Percentiles rank a stretch among this genome's conserved stretches.
phyloP scores from a whole-genome alignment of 257 asterid genomes.

The Nyctanthes arbortristis region DNA sequence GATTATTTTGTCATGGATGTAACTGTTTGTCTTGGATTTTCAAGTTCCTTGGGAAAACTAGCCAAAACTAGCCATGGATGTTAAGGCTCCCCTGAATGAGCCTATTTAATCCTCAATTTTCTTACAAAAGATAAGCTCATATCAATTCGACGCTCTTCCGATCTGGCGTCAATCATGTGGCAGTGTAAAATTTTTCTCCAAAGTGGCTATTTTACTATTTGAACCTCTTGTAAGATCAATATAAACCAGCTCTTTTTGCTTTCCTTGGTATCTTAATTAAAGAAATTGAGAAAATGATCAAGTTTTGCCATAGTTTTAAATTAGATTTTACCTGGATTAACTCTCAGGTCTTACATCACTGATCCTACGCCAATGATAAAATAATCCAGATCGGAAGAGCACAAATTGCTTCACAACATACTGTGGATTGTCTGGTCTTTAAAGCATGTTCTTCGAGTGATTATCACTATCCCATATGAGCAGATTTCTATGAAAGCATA shows the following conservation, averaged over 20 bases:
- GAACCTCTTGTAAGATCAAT: neutral
- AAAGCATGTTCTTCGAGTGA: neutral
- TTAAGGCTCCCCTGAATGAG: no score
- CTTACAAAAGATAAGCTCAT: no score
- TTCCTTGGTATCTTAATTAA: neutral
- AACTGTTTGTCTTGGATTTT: no score
- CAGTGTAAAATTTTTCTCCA: no score
- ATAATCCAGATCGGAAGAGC: neutral
- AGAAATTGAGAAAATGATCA: neutral
- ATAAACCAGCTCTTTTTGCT: neutral
- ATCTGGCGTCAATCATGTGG: no score
- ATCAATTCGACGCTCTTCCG: no score
- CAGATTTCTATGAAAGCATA: neutral
- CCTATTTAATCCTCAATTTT: no score
- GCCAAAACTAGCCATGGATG: no score
- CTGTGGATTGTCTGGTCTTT: neutral
- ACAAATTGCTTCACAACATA: neutral
- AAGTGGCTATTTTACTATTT: no score
- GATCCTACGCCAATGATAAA: neutral
- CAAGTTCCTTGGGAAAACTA: no score
- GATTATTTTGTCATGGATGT: no score
- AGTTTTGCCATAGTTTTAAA: neutral
- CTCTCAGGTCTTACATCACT: neutral
- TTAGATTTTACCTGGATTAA: neutral
- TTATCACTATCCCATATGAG: neutral